Percentiles rank a stretch among this genome's conserved stretches.
Conservation (phyloP, 176 grass and related monocot species). For the Melocanna baccifera region DNA sequence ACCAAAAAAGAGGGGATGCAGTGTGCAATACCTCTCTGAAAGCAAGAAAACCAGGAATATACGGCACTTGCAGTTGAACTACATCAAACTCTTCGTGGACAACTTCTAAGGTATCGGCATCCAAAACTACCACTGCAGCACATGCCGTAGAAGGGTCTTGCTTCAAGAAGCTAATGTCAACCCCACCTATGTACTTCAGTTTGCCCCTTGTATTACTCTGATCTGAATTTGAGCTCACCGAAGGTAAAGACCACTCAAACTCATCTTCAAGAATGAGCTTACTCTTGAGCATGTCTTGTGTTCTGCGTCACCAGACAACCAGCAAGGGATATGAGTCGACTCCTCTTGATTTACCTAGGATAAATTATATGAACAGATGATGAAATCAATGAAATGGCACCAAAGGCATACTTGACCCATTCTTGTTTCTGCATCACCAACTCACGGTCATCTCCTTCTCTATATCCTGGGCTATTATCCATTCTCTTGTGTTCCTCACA, state of each 20-base stretch:
- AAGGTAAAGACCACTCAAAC: constrained; percentile 57
- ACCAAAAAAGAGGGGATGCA: neutral
- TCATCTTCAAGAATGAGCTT: constrained; percentile 61
- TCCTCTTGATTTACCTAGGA: neutral
- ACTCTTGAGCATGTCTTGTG: constrained; percentile 71
- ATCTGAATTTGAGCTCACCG: constrained; percentile 23
- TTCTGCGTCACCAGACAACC: constrained; percentile 37
- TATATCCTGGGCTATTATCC: neutral
- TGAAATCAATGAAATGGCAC: neutral
- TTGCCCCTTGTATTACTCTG: neutral
- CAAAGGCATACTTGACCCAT: constrained; percentile 43
- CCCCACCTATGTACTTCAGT: constrained; percentile 67
- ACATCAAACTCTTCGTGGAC: constrained; percentile 81
- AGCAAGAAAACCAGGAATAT: constrained; percentile 90
- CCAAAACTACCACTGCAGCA: constrained; percentile 59
- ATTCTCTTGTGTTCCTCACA: constrained; percentile 11
- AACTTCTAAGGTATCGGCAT: constrained; percentile 59
- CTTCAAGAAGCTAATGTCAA: constrained; percentile 90
- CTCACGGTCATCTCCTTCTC: constrained; percentile 18
- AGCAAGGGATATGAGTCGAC: neutral
- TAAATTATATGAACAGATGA: neutral
- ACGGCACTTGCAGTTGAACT: constrained; percentile 65
- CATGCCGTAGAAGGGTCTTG: constrained; percentile 65
- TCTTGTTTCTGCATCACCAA: constrained; percentile 38
- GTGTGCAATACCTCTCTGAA: constrained; percentile 68